Evolutionary conservation across 805 yeast genomes (phyloP), one percentile per base, ranked within the genome.

Genomic region (Kuraishia capsulata): DNA sequence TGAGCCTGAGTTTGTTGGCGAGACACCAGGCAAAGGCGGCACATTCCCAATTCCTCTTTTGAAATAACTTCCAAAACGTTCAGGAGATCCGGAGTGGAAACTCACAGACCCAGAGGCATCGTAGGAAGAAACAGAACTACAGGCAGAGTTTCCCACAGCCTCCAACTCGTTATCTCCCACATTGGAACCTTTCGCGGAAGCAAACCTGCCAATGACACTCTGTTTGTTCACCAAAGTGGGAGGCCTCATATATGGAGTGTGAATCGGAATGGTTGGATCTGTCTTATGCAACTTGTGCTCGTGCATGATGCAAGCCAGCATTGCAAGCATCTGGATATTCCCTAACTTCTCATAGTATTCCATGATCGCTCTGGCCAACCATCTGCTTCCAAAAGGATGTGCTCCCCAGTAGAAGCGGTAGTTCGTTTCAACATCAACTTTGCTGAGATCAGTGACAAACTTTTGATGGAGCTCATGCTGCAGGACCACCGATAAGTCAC

Each of bases 271-370:
- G 37, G 57, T 58, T 3, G 52, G 45, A 35, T 49, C 44, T 8
- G 52, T 40, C 14, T 44, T 44, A 37, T 50, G 50, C 14, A 42
- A 46, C 11, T 48, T 33, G 47, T 67, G 70, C 49, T 67, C 83
- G 49, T 64, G 67, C 40, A 84, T 58, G 4, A 86, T 67, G 57
- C 95, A 85, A 3, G 90, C 74, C 46, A 88, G 57, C 87, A 85
- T 83, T 1, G 95, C 96, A 19, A 89, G 62, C 95, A 90, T 86
- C 55, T 90, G 97, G 20, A 86, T 59, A 50, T 90, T 81, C 2
- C 79, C 76, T 31, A 65, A 51, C 25, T 50, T 59, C 48, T 81
- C 92, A 52, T 79, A 87, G 48, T 80, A 79, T 1, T 55, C 51
- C 50, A 89, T 65, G 30, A 87, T 62, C 42, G 76, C 73, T 20